Percentiles rank a stretch among this genome's conserved stretches.
phyloP scores from a whole-genome alignment of 805 yeast species.

The Pichia phayaonensis region DNA sequence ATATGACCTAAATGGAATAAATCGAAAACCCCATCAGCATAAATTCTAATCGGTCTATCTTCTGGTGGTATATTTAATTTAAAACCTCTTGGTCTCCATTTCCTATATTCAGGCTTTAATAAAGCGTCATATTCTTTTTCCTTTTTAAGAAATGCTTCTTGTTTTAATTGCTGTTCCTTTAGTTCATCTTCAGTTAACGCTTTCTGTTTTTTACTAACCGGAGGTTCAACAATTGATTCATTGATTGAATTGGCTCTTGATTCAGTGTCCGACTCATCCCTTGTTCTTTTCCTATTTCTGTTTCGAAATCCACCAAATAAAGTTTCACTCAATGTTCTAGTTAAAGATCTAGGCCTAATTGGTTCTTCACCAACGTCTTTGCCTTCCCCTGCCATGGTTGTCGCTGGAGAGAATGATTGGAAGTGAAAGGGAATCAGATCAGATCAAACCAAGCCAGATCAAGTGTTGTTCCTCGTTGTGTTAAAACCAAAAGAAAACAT shows the following conservation, averaged over 20 bases:
- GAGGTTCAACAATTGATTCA: background rate
- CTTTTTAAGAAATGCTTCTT: constrained; percentile 25
- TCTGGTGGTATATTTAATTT: constrained; percentile 74
- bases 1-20: constrained; percentile 95
- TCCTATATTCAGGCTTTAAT: constrained; percentile 63
- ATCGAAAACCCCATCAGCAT: constrained; percentile 98
- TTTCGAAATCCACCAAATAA: constrained; percentile 11
- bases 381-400: background rate
- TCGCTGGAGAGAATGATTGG: too few relatives aligned
- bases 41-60: constrained; percentile 84
- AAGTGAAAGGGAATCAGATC: too few relatives aligned
- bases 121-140: constrained; percentile 58
- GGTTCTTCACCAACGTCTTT: background rate
- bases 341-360: constrained; percentile 5
- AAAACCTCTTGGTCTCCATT: constrained; percentile 74
- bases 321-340: constrained; percentile 10
- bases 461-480: too few relatives aligned
- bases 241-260: background rate
- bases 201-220: constrained; percentile 5
- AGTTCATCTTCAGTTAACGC: constrained; percentile 16
- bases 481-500: background rate
- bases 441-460: too few relatives aligned
- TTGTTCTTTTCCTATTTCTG: constrained; percentile 2
- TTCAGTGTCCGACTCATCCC: constrained; percentile 3
- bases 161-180: constrained; percentile 19